Percentiles rank a stretch among this genome's conserved stretches.
Conservation (phyloP, 805 yeast species). For the Komagataella phaffii region DNA sequence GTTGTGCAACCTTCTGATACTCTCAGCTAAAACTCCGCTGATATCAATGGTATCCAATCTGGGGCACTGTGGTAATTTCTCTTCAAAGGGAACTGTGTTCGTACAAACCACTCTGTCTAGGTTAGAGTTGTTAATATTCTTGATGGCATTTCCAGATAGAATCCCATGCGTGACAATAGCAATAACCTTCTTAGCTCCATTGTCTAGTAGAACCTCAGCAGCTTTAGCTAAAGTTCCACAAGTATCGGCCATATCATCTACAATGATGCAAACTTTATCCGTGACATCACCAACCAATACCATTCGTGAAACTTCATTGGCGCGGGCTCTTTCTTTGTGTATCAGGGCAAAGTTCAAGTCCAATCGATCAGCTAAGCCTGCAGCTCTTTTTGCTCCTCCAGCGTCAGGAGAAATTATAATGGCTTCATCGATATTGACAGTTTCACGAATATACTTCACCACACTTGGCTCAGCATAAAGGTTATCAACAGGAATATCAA, state of each 20-base stretch:
- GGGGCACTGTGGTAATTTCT: conserved; percentile 42
- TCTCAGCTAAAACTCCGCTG: conserved; percentile 65
- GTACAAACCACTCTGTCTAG: conserved; percentile 65
- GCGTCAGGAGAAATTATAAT: conserved; percentile 81
- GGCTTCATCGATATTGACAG: conserved; percentile 42
- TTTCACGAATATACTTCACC: conserved; percentile 58
- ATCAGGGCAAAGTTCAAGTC: conserved; percentile 75
- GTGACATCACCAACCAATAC: conserved; percentile 77
- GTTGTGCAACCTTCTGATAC: conserved; percentile 73
- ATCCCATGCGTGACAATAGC: conserved; percentile 81
- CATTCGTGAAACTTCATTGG: conserved; percentile 77
- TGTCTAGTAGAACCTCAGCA: conserved; percentile 57
- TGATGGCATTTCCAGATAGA: conserved; percentile 60
- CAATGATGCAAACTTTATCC: conserved; percentile 61
- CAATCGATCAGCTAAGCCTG: conserved; percentile 65
- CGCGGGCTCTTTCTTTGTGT: conserved; percentile 74
- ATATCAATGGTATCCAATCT: conserved; percentile 59
- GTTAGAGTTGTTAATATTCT: conserved; percentile 55
- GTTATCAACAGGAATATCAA: conserved; percentile 74
- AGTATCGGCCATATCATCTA: conserved; percentile 86
- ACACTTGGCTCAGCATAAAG: conserved; percentile 77
- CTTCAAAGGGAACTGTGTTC: conserved; percentile 68
- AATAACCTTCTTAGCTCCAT: conserved; percentile 59
- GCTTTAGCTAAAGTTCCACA: conserved; percentile 82
- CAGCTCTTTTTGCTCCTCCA: conserved; percentile 87